These are phyloP conservation scores for Aspergillus tubingensis DNA, from an alignment of 2,329 filamentous ascomycete genomes.

Conservation along the genomic window DNA sequence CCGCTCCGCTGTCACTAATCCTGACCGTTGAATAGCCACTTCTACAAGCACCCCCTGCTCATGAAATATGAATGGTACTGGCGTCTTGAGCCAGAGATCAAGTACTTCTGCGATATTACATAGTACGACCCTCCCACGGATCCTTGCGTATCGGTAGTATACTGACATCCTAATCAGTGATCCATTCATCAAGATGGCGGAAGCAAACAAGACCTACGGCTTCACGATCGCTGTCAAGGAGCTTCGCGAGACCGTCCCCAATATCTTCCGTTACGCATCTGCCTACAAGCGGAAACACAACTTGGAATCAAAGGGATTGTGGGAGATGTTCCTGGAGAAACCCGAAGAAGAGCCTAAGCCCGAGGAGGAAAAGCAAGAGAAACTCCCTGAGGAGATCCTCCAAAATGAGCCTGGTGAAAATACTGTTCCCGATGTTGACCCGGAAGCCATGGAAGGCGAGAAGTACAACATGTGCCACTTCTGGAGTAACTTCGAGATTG, in stretches of 20 bases:
- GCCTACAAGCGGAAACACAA: slow-evolving; percentile 95
- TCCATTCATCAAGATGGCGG: slow-evolving; percentile 92
- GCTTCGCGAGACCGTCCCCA: slow-evolving; percentile 93
- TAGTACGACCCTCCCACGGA: slow-evolving; percentile 64
- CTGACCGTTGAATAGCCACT: slow-evolving; percentile 63
- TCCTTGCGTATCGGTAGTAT: not conserved
- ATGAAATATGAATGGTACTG: slow-evolving; percentile 99
- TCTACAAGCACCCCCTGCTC: slow-evolving; percentile 94
- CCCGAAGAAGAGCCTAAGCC: slow-evolving; percentile 55
- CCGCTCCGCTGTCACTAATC: not conserved
- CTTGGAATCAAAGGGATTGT: slow-evolving; percentile 84
- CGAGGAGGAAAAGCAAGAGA: slow-evolving; percentile 66
- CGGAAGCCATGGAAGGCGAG: slow-evolving; percentile 94
- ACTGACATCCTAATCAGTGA: slow-evolving; percentile 61
- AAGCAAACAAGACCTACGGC: slow-evolving; percentile 94
- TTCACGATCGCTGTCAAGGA: slow-evolving; percentile 99
- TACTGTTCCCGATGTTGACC: slow-evolving; percentile 77
- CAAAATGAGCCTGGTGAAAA: slow-evolving; percentile 71
- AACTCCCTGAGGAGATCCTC: slow-evolving; percentile 78
- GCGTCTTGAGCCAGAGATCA: slow-evolving; percentile 98
- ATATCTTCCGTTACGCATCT: slow-evolving; percentile 98
- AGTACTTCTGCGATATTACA: slow-evolving; percentile 99
- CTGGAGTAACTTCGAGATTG: slow-evolving; percentile 99
- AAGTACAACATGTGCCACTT: slow-evolving; percentile 99
- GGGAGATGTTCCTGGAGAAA: slow-evolving; percentile 95